Evolutionary conservation across 306 rosid species (phyloP).

Genomic region (Quercus rubra): DNA sequence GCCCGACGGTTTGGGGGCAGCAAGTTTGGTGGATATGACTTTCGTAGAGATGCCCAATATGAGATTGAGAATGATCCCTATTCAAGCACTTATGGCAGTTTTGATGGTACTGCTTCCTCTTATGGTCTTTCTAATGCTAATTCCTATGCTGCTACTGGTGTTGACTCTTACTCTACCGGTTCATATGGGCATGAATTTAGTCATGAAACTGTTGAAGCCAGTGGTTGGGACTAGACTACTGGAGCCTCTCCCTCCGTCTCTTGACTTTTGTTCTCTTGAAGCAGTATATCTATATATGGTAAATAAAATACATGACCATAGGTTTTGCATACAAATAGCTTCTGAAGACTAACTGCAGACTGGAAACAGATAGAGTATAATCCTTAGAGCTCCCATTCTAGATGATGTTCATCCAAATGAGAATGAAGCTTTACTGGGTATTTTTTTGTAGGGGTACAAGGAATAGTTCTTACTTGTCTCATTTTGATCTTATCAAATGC

Average conservation of each 20-base stretch:
- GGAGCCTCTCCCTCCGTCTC: constrained; percentile 8
- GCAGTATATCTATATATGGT: background rate
- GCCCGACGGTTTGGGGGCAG: constrained; percentile 8
- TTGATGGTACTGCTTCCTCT: constrained; percentile 6
- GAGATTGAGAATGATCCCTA: constrained; percentile 19
- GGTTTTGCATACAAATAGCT: background rate
- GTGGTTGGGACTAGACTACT: constrained; percentile 68
- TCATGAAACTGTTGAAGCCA: constrained; percentile 32
- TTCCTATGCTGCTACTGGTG: constrained; percentile 1
- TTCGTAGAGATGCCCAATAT: constrained; percentile 21
- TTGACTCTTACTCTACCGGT: constrained; percentile 3
- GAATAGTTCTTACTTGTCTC: background rate
- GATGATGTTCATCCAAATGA: background rate
- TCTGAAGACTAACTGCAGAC: background rate
- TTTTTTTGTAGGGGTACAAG: background rate
- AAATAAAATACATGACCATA: background rate
- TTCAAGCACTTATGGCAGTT: constrained; percentile 24
- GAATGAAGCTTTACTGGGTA: background rate
- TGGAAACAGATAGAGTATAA: background rate
- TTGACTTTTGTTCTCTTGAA: constrained; percentile 11
- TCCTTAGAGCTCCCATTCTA: background rate
- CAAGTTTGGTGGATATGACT: constrained; percentile 38
- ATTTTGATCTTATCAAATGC: background rate
- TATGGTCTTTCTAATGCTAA: background rate
- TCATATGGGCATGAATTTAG: constrained; percentile 19